phyloP scores from a whole-genome alignment of 768 basidiomycete genomes.

The Boletellus ananiceps region DNA sequence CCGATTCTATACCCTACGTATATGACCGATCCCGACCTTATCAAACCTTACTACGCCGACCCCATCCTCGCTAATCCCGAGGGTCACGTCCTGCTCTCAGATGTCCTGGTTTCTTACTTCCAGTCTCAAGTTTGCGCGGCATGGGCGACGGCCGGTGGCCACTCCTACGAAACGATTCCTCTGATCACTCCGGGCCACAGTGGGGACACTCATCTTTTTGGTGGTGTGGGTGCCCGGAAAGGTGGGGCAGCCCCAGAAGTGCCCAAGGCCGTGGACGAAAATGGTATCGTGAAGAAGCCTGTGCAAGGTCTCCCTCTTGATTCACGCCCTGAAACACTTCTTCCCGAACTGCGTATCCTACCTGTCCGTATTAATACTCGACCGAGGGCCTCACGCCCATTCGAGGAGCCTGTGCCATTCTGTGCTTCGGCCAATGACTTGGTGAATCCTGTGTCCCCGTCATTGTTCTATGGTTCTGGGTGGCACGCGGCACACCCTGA shows the following conservation, averaged over 20 bases:
- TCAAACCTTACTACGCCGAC: conserved; percentile 74
- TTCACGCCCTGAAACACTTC: conserved; percentile 17
- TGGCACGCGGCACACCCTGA: conserved; percentile 80
- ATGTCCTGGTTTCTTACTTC: conserved; percentile 87
- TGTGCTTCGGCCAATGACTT: conserved; percentile 97
- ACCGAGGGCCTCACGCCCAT: conserved; percentile 49
- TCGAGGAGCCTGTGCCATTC: conserved; percentile 84
- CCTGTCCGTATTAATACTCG: conserved; percentile 65
- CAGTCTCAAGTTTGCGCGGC: conserved; percentile 84
- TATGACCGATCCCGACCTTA: conserved; percentile 63
- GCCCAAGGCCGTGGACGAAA: conserved; percentile 29
- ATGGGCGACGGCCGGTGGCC: conserved; percentile 72
- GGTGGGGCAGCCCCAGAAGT: conserved; percentile 57
- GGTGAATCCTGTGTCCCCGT: conserved; percentile 94
- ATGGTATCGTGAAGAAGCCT: conserved; percentile 29
- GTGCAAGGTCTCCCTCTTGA: conserved; percentile 8
- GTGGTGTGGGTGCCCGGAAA: conserved; percentile 79
- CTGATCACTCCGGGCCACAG: conserved; percentile 36
- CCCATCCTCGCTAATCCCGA: conserved; percentile 71
- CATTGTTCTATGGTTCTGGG: conserved; percentile 89
- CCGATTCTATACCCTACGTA: conserved; percentile 79
- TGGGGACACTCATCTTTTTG: conserved; percentile 61
- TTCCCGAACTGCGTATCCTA: conserved; percentile 51
- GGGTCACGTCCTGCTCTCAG: conserved; percentile 87
- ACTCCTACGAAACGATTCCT: conserved; percentile 56